Evolutionary conservation across 441 rosid species (phyloP).

Genomic region (Viola pubescens): DNA sequence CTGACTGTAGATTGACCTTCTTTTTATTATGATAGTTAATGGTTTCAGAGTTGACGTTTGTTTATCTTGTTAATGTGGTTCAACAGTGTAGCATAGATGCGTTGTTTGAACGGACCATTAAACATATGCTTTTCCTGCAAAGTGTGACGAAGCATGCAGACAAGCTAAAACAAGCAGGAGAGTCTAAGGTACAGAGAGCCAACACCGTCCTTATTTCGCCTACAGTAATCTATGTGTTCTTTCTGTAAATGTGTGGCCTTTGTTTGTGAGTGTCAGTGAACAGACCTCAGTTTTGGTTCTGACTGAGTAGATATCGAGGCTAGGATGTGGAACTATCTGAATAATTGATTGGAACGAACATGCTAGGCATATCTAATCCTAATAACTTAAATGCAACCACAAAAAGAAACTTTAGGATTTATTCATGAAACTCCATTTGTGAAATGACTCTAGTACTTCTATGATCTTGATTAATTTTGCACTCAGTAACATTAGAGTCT

Average conservation of each 20-base stretch:
- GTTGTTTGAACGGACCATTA: slow-evolving; percentile 80
- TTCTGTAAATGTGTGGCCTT: background rate
- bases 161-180: slow-evolving; percentile 73
- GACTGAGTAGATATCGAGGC: too few relatives aligned
- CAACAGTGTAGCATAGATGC: slow-evolving; percentile 96
- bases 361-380: too few relatives aligned
- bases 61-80: slow-evolving; percentile 14
- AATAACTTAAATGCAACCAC: too few relatives aligned
- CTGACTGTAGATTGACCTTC: background rate
- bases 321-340: too few relatives aligned
- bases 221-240: background rate
- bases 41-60: slow-evolving; percentile 4
- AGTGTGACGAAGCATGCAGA: slow-evolving; percentile 87
- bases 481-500: background rate
- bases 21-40: background rate
- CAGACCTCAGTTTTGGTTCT: too few relatives aligned
- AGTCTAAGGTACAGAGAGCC: slow-evolving; percentile 54
- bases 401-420: too few relatives aligned
- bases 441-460: too few relatives aligned
- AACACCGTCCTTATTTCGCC: slow-evolving; percentile 1
- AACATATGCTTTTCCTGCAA: slow-evolving; percentile 98
- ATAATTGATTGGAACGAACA: too few relatives aligned
- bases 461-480: too few relatives aligned
- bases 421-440: too few relatives aligned
- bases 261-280: too few relatives aligned